Evolutionary conservation across 2,329 filamentous ascomycete species (phyloP).

Genomic region (Apiospora pterosperma): DNA sequence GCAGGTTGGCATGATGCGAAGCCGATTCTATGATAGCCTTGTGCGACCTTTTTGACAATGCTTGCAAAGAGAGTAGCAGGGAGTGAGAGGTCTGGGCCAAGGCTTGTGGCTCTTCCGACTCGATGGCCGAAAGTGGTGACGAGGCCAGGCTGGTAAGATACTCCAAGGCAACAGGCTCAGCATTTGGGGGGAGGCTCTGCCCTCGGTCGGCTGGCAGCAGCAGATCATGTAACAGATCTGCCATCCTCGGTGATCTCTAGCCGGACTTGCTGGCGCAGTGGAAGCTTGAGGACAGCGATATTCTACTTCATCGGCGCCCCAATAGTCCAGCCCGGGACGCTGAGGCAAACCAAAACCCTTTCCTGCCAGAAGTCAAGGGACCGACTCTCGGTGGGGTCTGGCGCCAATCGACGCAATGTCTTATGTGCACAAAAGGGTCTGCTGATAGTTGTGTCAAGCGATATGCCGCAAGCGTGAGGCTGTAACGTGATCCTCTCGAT

Average conservation of each 20-base stretch:
- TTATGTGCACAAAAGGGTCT: background rate
- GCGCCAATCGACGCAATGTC: background rate
- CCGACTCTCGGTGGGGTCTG: background rate
- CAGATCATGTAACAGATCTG: slow-evolving; percentile 73
- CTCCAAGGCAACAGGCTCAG: slow-evolving; percentile 53
- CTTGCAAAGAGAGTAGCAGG: slow-evolving; percentile 77
- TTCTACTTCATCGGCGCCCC: background rate
- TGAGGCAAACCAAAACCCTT: background rate
- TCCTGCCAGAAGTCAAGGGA: background rate
- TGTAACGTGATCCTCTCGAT: background rate
- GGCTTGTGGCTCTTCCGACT: slow-evolving; percentile 71
- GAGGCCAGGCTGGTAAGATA: slow-evolving; percentile 79
- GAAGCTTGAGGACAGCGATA: background rate
- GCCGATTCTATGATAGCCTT: slow-evolving; percentile 80
- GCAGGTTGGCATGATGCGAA: slow-evolving; percentile 70
- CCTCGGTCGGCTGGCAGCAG: slow-evolving; percentile 39
- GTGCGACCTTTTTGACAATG: slow-evolving; percentile 85
- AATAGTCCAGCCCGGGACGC: background rate
- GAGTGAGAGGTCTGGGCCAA: slow-evolving; percentile 81
- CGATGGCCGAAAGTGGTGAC: slow-evolving; percentile 70
- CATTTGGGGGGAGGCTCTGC: background rate
- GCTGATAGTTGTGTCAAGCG: background rate
- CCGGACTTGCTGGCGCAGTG: background rate
- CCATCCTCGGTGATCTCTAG: slow-evolving; percentile 40
- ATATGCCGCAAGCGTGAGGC: background rate